Percentiles rank a stretch among this genome's conserved stretches.
These are phyloP conservation scores for Castanea crenata DNA, from an alignment of 306 rosid genomes.

Conservation along the genomic window DNA sequence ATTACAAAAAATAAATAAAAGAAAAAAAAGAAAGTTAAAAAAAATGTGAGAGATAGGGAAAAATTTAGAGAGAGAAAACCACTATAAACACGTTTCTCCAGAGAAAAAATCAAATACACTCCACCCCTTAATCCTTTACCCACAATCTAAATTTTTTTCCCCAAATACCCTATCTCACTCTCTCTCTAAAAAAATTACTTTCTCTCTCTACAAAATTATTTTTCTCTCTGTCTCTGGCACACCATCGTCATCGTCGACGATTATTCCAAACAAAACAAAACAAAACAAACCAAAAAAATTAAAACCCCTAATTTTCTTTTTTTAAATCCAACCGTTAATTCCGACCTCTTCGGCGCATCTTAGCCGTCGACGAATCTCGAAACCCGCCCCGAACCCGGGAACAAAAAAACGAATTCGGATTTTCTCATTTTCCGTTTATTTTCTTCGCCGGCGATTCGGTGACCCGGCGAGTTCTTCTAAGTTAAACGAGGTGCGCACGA, in stretches of 20 bases:
- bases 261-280: background rate
- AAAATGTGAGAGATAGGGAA: background rate
- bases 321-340: background rate
- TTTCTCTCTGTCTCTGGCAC: background rate
- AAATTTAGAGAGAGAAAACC: background rate
- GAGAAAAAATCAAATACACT: background rate
- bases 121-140: background rate
- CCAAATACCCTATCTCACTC: background rate
- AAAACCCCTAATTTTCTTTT: background rate
- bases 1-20: too few species aligned
- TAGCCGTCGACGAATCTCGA: background rate
- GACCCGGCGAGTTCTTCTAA: conserved; percentile 36
- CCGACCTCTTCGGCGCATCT: background rate
- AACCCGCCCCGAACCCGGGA: background rate
- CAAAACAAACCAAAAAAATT: too few species aligned
- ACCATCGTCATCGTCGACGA: background rate
- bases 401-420: conserved; percentile 10
- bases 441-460: conserved; percentile 41
- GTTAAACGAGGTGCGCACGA: conserved; percentile 48
- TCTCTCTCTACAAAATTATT: background rate
- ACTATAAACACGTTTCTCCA: background rate
- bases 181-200: background rate
- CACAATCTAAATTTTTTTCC: background rate
- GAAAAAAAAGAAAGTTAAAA: background rate
- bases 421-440: conserved; percentile 15